Evolutionary conservation across 352 stramenopile species (phyloP), one percentile per base, ranked within the genome.

Genomic region (Phytophthora citricola): DNA sequence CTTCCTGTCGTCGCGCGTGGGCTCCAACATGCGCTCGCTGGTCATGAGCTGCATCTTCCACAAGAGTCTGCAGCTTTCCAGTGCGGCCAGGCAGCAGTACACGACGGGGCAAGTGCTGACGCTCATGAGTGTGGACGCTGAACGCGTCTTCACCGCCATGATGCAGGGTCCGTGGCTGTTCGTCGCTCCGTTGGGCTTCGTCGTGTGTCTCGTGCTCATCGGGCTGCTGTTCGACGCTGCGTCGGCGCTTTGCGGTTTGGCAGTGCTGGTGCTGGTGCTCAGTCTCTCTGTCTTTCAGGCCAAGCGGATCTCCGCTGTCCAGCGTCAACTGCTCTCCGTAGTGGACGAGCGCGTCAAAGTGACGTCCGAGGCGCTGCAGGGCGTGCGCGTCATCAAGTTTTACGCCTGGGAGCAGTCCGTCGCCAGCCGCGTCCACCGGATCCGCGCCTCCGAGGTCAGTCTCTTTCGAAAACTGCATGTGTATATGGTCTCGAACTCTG

Each of bases 311-410:
- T 70, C 55, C 3, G 10, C 22, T 12, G 27, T 62, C 0, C 69
- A 76, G 24, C 62, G 39, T 6, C 20, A 66, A 27, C 26, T 76
- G 26, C 47, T 76, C 11, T 48, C 14, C 0, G 61, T 74, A 22
- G 85, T 97, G 38, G 46, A 83, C 8, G 71, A 89, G 8, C 81
- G 93, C 5, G 90, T 98, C 22, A 96, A 97, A 71, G 87, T 97
- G 66, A 94, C 95, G 43, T 97, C 92, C 38, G 95, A 98, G 74
- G 86, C 96, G 15, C 76, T 98, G 5, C 66, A 87, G 12, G 93
- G 92, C 2, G 91, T 97, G 41, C 76, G 90, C 46, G 87, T 89
- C 47, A 83, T 97, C 43, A 97, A 97, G 67, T 92, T 96, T 66
- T 95, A 95, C 59, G 86, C 83, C 15, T 97, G 89, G 89, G 78